These are phyloP conservation scores for Kurtzmaniella fragi DNA, from an alignment of 805 yeast genomes.

Conservation along the genomic window DNA sequence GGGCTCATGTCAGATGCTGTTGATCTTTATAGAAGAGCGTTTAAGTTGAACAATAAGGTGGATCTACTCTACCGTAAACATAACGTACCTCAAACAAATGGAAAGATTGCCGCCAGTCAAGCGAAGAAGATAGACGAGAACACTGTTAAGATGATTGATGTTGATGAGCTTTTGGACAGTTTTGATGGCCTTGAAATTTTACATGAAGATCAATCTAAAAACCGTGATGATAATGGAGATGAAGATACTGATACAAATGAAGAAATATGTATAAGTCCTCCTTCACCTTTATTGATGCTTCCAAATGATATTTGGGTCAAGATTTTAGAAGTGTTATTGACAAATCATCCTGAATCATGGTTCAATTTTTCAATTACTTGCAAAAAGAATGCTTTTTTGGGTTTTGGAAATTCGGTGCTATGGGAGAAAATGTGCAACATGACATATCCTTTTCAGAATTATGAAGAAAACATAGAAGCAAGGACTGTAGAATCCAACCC, in stretches of 20 bases:
- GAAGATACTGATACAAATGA: constrained; percentile 5
- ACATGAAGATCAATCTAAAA: not conserved
- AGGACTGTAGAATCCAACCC: constrained; percentile 30
- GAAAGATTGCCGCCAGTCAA: constrained; percentile 18
- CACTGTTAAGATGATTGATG: constrained; percentile 35
- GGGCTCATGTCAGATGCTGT: constrained; percentile 86
- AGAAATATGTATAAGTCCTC: constrained; percentile 12
- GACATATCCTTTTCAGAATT: constrained; percentile 51
- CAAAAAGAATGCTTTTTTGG: constrained; percentile 48
- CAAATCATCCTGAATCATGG: constrained; percentile 58
- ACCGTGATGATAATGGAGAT: not conserved
- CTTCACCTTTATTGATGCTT: constrained; percentile 33
- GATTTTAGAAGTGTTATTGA: constrained; percentile 45
- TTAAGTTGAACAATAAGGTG: constrained; percentile 52
- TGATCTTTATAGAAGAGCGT: constrained; percentile 64
- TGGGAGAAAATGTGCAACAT: constrained; percentile 49
- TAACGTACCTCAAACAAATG: constrained; percentile 33
- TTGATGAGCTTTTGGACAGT: constrained; percentile 31
- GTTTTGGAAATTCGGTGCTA: constrained; percentile 45
- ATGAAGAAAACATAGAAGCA: constrained; percentile 40
- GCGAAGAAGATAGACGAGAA: constrained; percentile 29
- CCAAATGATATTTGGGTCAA: constrained; percentile 56
- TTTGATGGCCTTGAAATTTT: constrained; percentile 22
- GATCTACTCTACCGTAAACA: constrained; percentile 63
- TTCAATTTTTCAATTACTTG: constrained; percentile 57